These are phyloP conservation scores for Coprinopsis sp. DNA, from an alignment of 768 basidiomycete genomes.

Conservation along the genomic window DNA sequence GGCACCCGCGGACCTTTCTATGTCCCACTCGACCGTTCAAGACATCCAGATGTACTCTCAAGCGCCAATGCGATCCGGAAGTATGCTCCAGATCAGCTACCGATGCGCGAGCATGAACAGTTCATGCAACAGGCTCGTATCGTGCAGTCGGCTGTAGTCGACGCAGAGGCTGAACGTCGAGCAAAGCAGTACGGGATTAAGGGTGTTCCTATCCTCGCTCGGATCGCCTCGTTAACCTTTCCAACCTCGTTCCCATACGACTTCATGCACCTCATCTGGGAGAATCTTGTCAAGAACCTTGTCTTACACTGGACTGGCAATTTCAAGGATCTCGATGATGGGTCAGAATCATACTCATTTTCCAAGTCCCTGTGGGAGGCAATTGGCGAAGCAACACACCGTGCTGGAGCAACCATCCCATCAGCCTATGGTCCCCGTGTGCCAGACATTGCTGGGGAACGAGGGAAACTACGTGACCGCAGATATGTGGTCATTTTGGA, in stretches of 20 bases:
- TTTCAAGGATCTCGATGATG: constrained; percentile 32
- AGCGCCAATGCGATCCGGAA: not conserved
- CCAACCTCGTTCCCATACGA: constrained; percentile 41
- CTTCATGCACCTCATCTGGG: constrained; percentile 46
- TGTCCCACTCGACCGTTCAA: constrained; percentile 23
- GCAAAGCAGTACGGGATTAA: constrained; percentile 31
- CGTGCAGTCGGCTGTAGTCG: constrained; percentile 21
- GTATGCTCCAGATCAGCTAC: constrained; percentile 28
- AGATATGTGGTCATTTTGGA: constrained; percentile 10
- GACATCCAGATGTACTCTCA: constrained; percentile 16
- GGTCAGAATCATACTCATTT: constrained; percentile 26
- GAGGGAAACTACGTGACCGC: constrained; percentile 9
- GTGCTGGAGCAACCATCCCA: constrained; percentile 33
- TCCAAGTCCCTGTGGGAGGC: constrained; percentile 33
- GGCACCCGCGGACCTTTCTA: constrained; percentile 16
- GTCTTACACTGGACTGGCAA: constrained; percentile 29
- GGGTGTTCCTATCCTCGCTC: constrained; percentile 25
- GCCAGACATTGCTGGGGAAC: constrained; percentile 20
- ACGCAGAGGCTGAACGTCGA: constrained; percentile 16
- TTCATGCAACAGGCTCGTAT: constrained; percentile 20
- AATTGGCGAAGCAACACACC: constrained; percentile 28
- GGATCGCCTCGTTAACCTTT: constrained; percentile 29
- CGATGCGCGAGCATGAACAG: constrained; percentile 26
- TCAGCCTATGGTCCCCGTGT: constrained; percentile 30
- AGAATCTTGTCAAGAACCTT: constrained; percentile 39